Evolutionary conservation across 1,139 yeast genomes (phyloP).

Genomic region (Suhomyces panamericanus): DNA sequence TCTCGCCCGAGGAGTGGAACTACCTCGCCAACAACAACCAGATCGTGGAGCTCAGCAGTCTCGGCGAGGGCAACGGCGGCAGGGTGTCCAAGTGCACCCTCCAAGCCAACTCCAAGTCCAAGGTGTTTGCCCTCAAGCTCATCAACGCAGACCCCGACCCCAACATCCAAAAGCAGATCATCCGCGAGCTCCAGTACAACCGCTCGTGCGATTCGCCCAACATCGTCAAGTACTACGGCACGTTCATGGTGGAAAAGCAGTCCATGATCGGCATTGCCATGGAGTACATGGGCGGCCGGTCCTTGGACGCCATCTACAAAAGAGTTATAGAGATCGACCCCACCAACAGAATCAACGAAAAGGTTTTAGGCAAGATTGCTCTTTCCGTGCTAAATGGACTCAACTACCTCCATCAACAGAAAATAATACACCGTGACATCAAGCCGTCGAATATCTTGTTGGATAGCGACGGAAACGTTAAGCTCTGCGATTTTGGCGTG

Average conservation of each 20-base stretch:
- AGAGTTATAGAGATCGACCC: slow-evolving; percentile 52
- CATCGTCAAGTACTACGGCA: slow-evolving; percentile 90
- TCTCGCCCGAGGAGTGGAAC: slow-evolving; percentile 82
- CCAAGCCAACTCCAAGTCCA: slow-evolving; percentile 31
- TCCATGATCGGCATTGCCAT: slow-evolving; percentile 85
- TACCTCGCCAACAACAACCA: slow-evolving; percentile 55
- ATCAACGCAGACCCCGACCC: slow-evolving; percentile 78
- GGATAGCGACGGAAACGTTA: slow-evolving; percentile 75
- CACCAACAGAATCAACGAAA: slow-evolving; percentile 91
- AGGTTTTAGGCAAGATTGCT: slow-evolving; percentile 86
- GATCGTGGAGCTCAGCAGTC: slow-evolving; percentile 60
- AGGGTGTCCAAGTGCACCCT: slow-evolving; percentile 77
- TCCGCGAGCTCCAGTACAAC: slow-evolving; percentile 87
- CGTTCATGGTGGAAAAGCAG: slow-evolving; percentile 73
- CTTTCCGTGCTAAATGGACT: slow-evolving; percentile 81
- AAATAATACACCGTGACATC: slow-evolving; percentile 88
- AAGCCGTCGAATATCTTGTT: slow-evolving; percentile 90
- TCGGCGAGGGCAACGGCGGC: slow-evolving; percentile 97
- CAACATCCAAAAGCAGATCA: slow-evolving; percentile 77
- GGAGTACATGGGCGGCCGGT: slow-evolving; percentile 96
- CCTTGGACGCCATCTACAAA: slow-evolving; percentile 88
- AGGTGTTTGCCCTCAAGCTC: slow-evolving; percentile 84
- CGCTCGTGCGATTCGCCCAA: slow-evolving; percentile 77
- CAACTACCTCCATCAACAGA: slow-evolving; percentile 81
- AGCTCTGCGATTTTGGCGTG: slow-evolving; percentile 97